A percentile compares a stretch with the other conserved stretches of the same genome.
These are phyloP conservation scores for Linum tenue DNA, from an alignment of 345 rosid genomes.

Conservation along the genomic window DNA sequence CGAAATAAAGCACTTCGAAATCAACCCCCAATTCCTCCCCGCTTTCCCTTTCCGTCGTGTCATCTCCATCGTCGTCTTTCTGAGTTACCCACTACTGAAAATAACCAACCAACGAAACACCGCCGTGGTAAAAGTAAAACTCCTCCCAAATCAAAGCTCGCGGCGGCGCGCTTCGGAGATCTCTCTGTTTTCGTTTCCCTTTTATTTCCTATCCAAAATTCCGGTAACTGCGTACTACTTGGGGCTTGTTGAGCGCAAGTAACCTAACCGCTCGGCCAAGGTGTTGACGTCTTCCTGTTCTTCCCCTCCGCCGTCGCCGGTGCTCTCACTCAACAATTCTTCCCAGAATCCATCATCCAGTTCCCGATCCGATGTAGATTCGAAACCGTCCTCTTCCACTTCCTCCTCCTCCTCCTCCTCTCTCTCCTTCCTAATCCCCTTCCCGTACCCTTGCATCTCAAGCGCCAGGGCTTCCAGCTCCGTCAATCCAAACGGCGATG, in stretches of 20 bases:
- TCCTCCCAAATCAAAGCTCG: too few relatives aligned
- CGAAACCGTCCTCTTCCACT: conserved; percentile 19
- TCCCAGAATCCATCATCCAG: conserved; percentile 65
- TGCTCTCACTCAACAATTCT: conserved; percentile 39
- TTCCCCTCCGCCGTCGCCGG: neutral
- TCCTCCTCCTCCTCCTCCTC: conserved; percentile 15
- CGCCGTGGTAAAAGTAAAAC: too few relatives aligned
- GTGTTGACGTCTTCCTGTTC: neutral
- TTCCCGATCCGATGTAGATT: conserved; percentile 23
- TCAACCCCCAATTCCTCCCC: too few relatives aligned
- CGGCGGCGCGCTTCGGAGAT: too few relatives aligned
- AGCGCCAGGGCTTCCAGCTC: conserved; percentile 79
- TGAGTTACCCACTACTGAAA: too few relatives aligned
- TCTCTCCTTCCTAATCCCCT: conserved; percentile 17
- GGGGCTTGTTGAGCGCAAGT: neutral
- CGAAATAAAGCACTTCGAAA: too few relatives aligned
- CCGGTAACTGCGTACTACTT: neutral
- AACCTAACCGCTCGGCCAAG: neutral
- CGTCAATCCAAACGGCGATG: conserved; percentile 32
- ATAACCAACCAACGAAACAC: too few relatives aligned
- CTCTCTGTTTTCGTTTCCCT: too few relatives aligned
- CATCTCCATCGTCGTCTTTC: too few relatives aligned
- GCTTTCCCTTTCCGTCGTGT: too few relatives aligned
- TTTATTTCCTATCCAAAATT: too few relatives aligned
- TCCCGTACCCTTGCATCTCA: conserved; percentile 71